Base-by-base conservation (phyloP, 148 eudicot genomes). In the Limonium bicolor region DNA sequence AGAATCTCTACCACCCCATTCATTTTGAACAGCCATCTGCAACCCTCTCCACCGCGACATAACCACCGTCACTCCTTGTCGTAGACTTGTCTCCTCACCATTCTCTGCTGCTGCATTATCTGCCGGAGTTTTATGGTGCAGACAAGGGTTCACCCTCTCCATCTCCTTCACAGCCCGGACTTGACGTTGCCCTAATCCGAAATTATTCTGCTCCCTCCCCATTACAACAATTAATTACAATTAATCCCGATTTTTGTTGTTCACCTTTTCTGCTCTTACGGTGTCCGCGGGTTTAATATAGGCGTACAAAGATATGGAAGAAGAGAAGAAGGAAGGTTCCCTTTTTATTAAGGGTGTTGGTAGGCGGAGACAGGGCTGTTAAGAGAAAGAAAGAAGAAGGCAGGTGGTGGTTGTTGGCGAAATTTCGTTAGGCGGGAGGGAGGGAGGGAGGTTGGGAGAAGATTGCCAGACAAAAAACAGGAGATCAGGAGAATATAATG, bases 1-100 rank as follows among this genome's bases (percentile, higher is more conserved):
- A 15, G 82, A 68, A 64, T 79, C 78, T n/a, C 9, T 37, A 29
- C 87, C 87, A 9, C 87, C 87, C 87, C 87, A 79, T 30, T 62
- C 40, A 37, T 79, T 61, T 34, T 61, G 38, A 12, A 79, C 53
- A 3, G 87, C 87, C 51, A 64, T 48, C 55, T 79, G 82, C 6
- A 79, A 60, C 34, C 66, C 87, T 26, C 40, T 64, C 87, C 87
- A 79, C 20, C 27, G 46, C 3, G 67, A 69, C 24, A 75, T 46
- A 10, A 75, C 41, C 48, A 13, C 29, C 48, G 48, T 14, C 1
- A 43, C 27, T 19, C 48, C 30, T 20, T 43, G 48, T 20, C 31
- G 30, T 18, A 43, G 48, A 22, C n/a, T 9, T 14, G 5, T 17
- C 14, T 24, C 30, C 48, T 19, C 18, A 16, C 16, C 27, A 7